phyloP scores from a whole-genome alignment of 192 early-diverging fungal genomes.

The Gaertneriomyces semiglobifer region DNA sequence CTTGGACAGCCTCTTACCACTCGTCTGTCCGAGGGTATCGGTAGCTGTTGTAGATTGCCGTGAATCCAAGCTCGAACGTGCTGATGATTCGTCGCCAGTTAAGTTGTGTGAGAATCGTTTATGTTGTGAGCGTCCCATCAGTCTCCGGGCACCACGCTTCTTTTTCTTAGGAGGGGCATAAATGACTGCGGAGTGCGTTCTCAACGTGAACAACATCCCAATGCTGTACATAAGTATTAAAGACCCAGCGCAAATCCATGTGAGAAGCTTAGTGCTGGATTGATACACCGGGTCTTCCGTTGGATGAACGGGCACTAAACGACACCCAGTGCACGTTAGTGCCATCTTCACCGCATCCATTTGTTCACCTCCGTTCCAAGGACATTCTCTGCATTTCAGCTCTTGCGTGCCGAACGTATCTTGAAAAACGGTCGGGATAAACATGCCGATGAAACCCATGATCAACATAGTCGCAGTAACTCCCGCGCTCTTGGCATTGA shows the following conservation, averaged over 20 bases:
- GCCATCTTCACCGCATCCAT: background rate
- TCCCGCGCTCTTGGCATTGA: constrained; percentile 91
- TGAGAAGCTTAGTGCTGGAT: constrained; percentile 72
- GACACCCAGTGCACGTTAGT: constrained; percentile 58
- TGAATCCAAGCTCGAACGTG: background rate
- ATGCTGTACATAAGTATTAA: constrained; percentile 79
- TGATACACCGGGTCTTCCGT: constrained; percentile 77
- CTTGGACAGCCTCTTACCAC: too few relatives aligned
- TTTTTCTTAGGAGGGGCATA: constrained; percentile 55
- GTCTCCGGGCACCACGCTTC: constrained; percentile 8
- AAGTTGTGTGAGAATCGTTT: too few relatives aligned
- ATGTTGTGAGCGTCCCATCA: background rate
- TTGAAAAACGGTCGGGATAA: constrained; percentile 94
- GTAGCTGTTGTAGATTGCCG: background rate
- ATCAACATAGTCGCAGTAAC: constrained; percentile 96
- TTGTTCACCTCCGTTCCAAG: background rate
- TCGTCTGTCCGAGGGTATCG: background rate
- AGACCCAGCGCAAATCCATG: constrained; percentile 79
- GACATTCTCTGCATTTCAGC: constrained; percentile 53
- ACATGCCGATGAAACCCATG: constrained; percentile 85
- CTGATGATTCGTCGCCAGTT: background rate
- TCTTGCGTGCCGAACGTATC: constrained; percentile 79
- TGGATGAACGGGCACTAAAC: constrained; percentile 60
- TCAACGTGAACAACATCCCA: constrained; percentile 89
- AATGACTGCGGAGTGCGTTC: constrained; percentile 83